Evolutionary conservation across 768 basidiomycete species (phyloP).

Genomic region (Psilocybe tampanensis): DNA sequence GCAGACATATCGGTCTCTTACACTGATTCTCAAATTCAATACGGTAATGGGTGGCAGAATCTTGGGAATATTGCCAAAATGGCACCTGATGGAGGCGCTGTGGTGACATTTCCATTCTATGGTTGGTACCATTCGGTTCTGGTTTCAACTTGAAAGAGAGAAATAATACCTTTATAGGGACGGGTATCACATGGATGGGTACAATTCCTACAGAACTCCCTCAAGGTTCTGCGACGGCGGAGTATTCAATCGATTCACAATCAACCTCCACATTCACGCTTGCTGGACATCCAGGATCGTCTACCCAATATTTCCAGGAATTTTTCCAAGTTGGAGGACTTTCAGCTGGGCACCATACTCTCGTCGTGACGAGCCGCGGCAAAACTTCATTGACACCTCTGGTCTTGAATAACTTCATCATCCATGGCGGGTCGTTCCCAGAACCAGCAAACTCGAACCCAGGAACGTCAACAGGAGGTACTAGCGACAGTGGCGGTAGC

Average conservation of each 20-base stretch:
- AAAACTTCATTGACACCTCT: slow-evolving; percentile 6
- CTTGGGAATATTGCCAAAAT: slow-evolving; percentile 14
- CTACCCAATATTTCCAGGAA: slow-evolving; percentile 21
- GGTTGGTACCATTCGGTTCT: slow-evolving; percentile 15
- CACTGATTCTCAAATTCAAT: slow-evolving; percentile 24
- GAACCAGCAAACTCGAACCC: neutral
- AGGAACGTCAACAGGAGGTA: neutral
- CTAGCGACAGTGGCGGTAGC: neutral
- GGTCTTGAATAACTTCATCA: neutral
- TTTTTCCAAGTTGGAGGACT: slow-evolving; percentile 20
- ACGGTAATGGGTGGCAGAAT: slow-evolving; percentile 20
- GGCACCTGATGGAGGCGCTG: slow-evolving; percentile 19
- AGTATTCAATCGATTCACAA: slow-evolving; percentile 28
- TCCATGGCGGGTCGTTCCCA: slow-evolving; percentile 1
- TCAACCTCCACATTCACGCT: slow-evolving; percentile 22
- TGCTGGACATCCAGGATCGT: slow-evolving; percentile 5
- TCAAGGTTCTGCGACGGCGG: slow-evolving; percentile 14
- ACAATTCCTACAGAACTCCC: slow-evolving; percentile 20
- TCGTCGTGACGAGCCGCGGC: slow-evolving; percentile 18
- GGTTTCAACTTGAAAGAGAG: neutral
- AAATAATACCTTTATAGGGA: slow-evolving; percentile 18
- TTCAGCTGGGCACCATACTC: slow-evolving; percentile 18
- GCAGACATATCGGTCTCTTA: slow-evolving; percentile 19
- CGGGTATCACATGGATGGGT: slow-evolving; percentile 25
- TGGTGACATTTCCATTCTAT: slow-evolving; percentile 21